Evolutionary conservation across 129 eudicot species (phyloP), one percentile per base, ranked within the genome.

Genomic region (Arctium lappa): DNA sequence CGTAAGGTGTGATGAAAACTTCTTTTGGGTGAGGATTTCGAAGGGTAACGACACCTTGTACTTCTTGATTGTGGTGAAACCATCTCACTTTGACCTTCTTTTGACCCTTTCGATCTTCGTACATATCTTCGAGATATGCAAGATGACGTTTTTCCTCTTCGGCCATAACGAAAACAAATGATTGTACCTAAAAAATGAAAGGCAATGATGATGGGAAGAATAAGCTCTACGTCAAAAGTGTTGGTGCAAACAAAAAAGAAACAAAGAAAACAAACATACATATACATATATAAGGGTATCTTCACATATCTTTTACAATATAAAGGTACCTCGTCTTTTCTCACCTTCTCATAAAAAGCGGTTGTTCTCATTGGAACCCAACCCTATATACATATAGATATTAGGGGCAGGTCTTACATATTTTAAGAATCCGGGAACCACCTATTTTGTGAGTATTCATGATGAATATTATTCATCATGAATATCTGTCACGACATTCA

Each of bases 31-130:
- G 95, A 76, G 94, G 83, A 38, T 94, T 93, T 33, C 93, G 88
- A 65, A 96, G 78, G 27, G 96, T 86, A 33, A 93, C 86, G 60
- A 84, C 89, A 48, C 87, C 95, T 79, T 83, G 89, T 34, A 96
- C 98, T 90, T 96, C 99, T 84, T 83, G 90, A 79, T 87, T 91
- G 77, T 90, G 92, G 84, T 96, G 99, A 87, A 96, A 96, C 99
- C 99, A 96, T 85, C 97, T 88, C 82, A 96, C 99, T 91, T 91
- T 96, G 70, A 96, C 98, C 78, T 96, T 96, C 88, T 91, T 96
- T 84, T 93, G 98, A 77, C 94, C 86, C 65, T 96, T 96, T 66
- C 88, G 80, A 75, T 96, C 99, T 83, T 96, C 99, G 7, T 96
- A 96, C 99, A 96, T 89, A 79, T 96, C 99, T 86, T 96, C 99